Base-by-base conservation (phyloP, 2,329 filamentous ascomycete genomes). In the Ceratocystis smalleyi region DNA sequence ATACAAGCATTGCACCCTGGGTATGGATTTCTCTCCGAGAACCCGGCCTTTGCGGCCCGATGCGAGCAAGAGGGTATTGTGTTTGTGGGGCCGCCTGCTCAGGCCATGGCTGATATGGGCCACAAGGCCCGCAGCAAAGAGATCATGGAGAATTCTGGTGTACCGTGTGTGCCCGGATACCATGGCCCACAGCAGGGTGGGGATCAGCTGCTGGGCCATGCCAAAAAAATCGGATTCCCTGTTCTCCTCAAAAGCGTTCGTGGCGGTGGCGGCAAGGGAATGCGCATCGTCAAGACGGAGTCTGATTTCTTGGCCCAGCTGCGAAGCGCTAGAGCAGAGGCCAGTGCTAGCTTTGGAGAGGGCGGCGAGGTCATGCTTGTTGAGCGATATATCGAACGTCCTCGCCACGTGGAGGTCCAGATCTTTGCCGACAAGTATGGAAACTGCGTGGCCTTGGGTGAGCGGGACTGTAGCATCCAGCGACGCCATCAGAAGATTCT, bases 21-120 rank as follows among this genome's bases (percentile, higher is more conserved):
- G 27, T 99, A 99, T 77, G 94, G 94, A 54, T 99, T 95, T 72
- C 77, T 97, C 68, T 95, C 89, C 67, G 94, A 99, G 77, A 99
- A 99, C 74, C 86, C 92, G 6, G 83, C 80, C 5, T 99, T 99
- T 73, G 94, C 94, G 2, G 84, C 85, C 70, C 86, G 89, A 72
- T 97, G 92, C 73, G 87, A 88, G 70, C 85, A 94, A 70, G 91
- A 91, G 55, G 94, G 94, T 10, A 81, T 99, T 68, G 86, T 92
- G 64, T 99, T 99, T 73, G 95, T 99, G 70, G 94, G 94, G 0
- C 94, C 94, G 1, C 91, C 94, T 2, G 84, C 85, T 32, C 81
- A 83, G 62, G 91, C 91, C 69, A 91, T 88, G 71, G 78, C 87
- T 65, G 90, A 91, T 66, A 96, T 96, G 91, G 91, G 91, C 61